Evolutionary conservation across 2,329 filamentous ascomycete genomes (phyloP), one percentile per base, ranked within the genome.

Genomic region (Colletotrichum sp.): DNA sequence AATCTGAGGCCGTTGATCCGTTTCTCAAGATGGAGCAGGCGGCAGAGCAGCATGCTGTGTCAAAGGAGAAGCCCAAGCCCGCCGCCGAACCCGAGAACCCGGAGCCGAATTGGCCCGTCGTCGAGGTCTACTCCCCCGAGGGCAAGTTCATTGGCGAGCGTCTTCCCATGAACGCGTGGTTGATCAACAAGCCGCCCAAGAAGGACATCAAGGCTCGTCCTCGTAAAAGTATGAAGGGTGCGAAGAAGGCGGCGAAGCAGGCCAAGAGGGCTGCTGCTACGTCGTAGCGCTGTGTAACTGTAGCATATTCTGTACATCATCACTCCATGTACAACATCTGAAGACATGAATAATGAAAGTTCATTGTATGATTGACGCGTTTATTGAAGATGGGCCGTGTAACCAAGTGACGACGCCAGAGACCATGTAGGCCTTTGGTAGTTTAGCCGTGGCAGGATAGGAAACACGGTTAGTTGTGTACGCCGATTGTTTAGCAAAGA

Each of bases 81-180:
- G 63, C 63, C 16, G 8, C 43, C 26, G 18, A 62, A 24, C 13
- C 48, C 63, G 5, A 63, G 12, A 7, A 52, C 1, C 43, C 10
- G 38, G 59, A 77, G 32, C 82, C 83, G 1, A 84, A 86, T 26
- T 92, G 92, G 87, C 95, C 95, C 0, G 87, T 92, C 12, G 90
- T 99, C 8, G 96, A 98, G 78, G 92, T 98, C 1, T 98, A 94
- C 80, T 94, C 91, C 32, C 97, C 97, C 0, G 90, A 95, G 73
- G 97, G 97, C n/a, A 92, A 92, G 79, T 97, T 94, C 79, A 87
- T 98, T 34, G 93, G 89, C 1, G 85, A 87, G 12, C 88, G 95
- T 43, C 83, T 82, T 78, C 94, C 94, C 2, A 92, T 97, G 87
- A 92, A 94, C 79, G 94, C 92, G 8, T 96, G 92, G 90, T 74